A percentile compares a stretch with the other conserved stretches of the same genome.
Conservation (phyloP, 1,139 yeast genomes). For the Yamadazyma blattariae region DNA sequence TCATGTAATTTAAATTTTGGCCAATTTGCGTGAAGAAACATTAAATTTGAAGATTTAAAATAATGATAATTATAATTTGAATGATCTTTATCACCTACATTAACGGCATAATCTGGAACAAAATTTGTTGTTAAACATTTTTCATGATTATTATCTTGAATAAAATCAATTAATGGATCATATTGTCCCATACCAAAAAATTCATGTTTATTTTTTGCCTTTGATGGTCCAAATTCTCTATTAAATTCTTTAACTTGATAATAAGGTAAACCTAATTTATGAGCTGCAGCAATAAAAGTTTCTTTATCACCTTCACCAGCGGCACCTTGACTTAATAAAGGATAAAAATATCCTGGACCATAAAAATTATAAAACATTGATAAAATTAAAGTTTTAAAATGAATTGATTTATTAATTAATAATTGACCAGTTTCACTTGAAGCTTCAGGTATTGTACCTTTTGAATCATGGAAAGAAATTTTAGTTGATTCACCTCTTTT, state of each 20-base stretch:
- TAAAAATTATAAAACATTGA: slow-evolving; percentile 55
- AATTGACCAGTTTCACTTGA: slow-evolving; percentile 62
- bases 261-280: slow-evolving; percentile 44
- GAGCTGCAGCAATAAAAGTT: slow-evolving; percentile 61
- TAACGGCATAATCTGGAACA: slow-evolving; percentile 20
- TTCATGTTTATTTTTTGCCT: slow-evolving; percentile 21
- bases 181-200: slow-evolving; percentile 39
- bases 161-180: slow-evolving; percentile 33
- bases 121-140: slow-evolving; percentile 12
- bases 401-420: slow-evolving; percentile 49
- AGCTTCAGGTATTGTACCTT: slow-evolving; percentile 58
- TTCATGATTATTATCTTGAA: slow-evolving; percentile 18
- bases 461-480: slow-evolving; percentile 44
- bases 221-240: slow-evolving; percentile 35
- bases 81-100: slow-evolving; percentile 18
- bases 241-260: slow-evolving; percentile 50
- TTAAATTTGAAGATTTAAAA: slow-evolving; percentile 25
- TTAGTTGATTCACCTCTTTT: slow-evolving; percentile 19
- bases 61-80: slow-evolving; percentile 30
- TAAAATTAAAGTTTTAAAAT: slow-evolving; percentile 48
- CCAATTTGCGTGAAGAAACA: slow-evolving; percentile 41
- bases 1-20: slow-evolving; percentile 27
- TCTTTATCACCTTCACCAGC: slow-evolving; percentile 51
- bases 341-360: slow-evolving; percentile 37
- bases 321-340: slow-evolving; percentile 36